Evolutionary conservation across 2,329 filamentous ascomycete species (phyloP).

Genomic region (Paramyrothecium sp.): DNA sequence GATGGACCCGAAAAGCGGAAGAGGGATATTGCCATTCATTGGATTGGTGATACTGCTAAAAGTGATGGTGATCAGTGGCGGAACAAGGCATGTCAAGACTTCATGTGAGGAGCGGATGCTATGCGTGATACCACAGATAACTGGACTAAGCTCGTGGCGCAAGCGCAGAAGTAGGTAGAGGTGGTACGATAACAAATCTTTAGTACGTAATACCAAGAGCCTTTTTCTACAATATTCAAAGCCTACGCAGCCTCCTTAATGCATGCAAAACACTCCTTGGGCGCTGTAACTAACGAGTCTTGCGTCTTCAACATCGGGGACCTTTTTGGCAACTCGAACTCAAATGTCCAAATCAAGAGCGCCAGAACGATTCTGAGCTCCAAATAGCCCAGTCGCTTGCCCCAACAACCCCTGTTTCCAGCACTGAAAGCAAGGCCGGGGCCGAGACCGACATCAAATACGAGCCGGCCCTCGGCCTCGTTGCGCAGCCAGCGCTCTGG

Average conservation of each 20-base stretch:
- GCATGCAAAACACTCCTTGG: not conserved
- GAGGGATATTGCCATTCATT: constrained; percentile 14
- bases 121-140: constrained; percentile 22
- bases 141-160: constrained; percentile 11
- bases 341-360: not conserved
- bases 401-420: not conserved
- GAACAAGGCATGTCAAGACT: constrained; percentile 21
- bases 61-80: constrained; percentile 23
- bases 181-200: too few species aligned
- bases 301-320: not conserved
- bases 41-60: constrained; percentile 3
- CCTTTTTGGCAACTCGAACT: not conserved
- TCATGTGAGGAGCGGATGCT: constrained; percentile 27
- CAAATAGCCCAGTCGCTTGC: not conserved
- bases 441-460: not conserved
- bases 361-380: not conserved
- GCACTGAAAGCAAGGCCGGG: not conserved
- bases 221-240: too few species aligned
- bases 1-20: constrained; percentile 13
- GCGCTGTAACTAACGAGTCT: not conserved
- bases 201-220: too few species aligned
- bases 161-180: too few species aligned
- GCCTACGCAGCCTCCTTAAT: too few species aligned
- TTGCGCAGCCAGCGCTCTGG: not conserved
- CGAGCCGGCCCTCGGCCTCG: not conserved